phyloP scores from a whole-genome alignment of 192 early-diverging fungal genomes.

The Oehlia diaphana region DNA sequence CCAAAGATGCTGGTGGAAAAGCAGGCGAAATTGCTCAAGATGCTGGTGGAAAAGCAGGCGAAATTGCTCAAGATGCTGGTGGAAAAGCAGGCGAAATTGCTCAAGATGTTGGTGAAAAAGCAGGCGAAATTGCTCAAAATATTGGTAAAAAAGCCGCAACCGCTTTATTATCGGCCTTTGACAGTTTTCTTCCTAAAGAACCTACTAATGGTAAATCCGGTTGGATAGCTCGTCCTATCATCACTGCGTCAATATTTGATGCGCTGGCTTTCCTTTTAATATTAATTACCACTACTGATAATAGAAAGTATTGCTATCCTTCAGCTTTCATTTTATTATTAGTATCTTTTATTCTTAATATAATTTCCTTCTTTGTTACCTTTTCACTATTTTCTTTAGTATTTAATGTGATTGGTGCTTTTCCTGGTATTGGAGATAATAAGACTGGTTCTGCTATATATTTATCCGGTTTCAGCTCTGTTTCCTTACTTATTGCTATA shows the following conservation, averaged over 20 bases:
- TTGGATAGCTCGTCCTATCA: slow-evolving; percentile 7
- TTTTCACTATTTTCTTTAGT: slow-evolving; percentile 21
- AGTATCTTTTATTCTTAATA: background rate
- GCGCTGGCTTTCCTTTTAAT: background rate
- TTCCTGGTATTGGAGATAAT: slow-evolving; percentile 26
- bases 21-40: background rate
- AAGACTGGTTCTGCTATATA: slow-evolving; percentile 9
- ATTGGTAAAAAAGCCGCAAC: background rate
- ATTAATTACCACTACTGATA: background rate
- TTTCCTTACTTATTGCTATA: slow-evolving; percentile 3
- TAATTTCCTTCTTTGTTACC: background rate
- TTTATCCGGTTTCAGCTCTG: background rate
- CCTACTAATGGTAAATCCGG: slow-evolving; percentile 4
- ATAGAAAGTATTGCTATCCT: background rate
- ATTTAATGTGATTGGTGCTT: slow-evolving; percentile 3
- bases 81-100: background rate
- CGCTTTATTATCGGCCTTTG: background rate
- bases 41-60: background rate
- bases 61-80: background rate
- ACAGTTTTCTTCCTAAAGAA: slow-evolving; percentile 18
- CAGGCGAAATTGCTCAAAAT: background rate
- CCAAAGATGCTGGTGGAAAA: background rate
- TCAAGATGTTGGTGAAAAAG: background rate
- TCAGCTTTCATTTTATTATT: background rate
- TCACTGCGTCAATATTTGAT: background rate